Evolutionary conservation across 257 asterid genomes (phyloP).

Genomic region (Sherardia arvensis): DNA sequence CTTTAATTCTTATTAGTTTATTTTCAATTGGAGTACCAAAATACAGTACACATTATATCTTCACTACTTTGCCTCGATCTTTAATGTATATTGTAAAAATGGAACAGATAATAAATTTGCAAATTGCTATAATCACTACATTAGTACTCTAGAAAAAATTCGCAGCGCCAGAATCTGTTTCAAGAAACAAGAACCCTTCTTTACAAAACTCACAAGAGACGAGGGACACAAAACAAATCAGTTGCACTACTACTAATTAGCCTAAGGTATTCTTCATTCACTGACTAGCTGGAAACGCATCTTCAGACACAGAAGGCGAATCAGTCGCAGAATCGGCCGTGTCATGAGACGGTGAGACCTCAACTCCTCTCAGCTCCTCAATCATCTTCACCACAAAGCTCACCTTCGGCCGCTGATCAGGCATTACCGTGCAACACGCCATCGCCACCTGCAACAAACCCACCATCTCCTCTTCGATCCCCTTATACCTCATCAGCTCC

Average conservation of each 20-base stretch:
- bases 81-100: too few species aligned
- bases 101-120: too few species aligned
- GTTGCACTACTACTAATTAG: not conserved
- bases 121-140: not conserved
- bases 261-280: constrained; percentile 13
- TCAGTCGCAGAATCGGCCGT: constrained; percentile 56
- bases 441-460: constrained; percentile 78
- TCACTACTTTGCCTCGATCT: too few species aligned
- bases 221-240: not conserved
- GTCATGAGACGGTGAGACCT: constrained; percentile 59
- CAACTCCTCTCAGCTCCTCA: constrained; percentile 66
- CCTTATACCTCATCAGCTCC: constrained; percentile 96
- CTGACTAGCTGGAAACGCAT: constrained; percentile 47
- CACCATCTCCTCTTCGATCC: constrained; percentile 93
- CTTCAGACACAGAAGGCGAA: constrained; percentile 63
- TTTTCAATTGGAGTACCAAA: too few species aligned
- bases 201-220: constrained; percentile 19
- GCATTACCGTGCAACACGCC: constrained; percentile 56
- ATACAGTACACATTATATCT: too few species aligned
- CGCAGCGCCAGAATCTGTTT: not conserved
- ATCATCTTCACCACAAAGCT: constrained; percentile 65
- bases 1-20: too few species aligned
- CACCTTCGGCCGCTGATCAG: constrained; percentile 77
- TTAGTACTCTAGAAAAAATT: not conserved
- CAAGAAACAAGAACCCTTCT: constrained; percentile 6